phyloP scores from a whole-genome alignment of 176 grass and related monocot genomes.

The Panicum miliaceum region DNA sequence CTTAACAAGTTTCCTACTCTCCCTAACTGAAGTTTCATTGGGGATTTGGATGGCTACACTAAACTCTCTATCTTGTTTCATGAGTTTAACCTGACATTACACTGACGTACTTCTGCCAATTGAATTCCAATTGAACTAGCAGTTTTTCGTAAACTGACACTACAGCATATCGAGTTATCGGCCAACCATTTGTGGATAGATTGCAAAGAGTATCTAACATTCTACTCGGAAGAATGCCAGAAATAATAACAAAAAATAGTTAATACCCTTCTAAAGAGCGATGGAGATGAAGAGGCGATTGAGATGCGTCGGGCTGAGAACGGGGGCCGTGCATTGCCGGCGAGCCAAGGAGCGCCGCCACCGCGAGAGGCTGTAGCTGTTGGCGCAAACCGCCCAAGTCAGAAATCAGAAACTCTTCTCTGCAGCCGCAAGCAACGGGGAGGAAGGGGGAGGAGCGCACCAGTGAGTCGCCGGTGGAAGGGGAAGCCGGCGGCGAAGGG shows the following conservation, averaged over 20 bases:
- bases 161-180: not conserved
- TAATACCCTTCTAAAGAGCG: too few relatives aligned
- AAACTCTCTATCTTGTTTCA: not conserved
- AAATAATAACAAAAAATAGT: not conserved
- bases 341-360: not conserved
- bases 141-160: not conserved
- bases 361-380: not conserved
- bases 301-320: not conserved
- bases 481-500: not conserved
- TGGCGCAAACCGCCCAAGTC: too few relatives aligned
- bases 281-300: not conserved
- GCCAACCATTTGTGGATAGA: not conserved
- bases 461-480: not conserved
- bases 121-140: too few relatives aligned
- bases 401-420: too few relatives aligned
- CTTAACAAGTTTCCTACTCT: not conserved
- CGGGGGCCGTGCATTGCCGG: not conserved
- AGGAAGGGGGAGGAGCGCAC: not conserved
- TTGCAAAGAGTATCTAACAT: not conserved
- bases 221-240: not conserved
- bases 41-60: not conserved
- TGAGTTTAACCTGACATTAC: not conserved
- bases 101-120: not conserved
- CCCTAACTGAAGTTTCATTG: not conserved
- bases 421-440: not conserved